A percentile compares a stretch with the other conserved stretches of the same genome.
phyloP scores from a whole-genome alignment of 352 stramenopile species.

The Phytopythium kandeliae region DNA sequence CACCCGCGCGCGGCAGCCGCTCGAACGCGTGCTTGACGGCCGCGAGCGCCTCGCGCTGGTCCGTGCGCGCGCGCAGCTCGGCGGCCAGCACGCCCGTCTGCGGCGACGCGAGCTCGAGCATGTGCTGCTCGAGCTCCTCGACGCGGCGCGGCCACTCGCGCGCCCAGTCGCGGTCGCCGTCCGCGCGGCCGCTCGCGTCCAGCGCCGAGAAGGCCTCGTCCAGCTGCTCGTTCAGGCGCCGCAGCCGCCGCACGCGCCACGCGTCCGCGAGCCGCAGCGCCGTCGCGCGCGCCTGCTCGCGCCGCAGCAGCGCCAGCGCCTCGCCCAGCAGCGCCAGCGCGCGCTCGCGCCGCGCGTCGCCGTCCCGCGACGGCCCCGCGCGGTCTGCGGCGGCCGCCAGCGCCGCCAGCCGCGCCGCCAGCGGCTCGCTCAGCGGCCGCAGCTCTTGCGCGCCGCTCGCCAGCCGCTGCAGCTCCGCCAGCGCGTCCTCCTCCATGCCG shows the following conservation, averaged over 20 bases:
- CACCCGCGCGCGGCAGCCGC: conserved; percentile 23
- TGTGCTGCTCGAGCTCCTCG: conserved; percentile 35
- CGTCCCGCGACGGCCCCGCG: background rate
- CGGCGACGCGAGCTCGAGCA: conserved; percentile 23
- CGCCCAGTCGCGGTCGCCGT: conserved; percentile 38
- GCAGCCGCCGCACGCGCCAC: conserved; percentile 25
- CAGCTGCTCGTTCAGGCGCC: conserved; percentile 26
- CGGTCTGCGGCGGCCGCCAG: conserved; percentile 13
- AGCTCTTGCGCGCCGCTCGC: conserved; percentile 26
- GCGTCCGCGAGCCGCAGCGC: conserved; percentile 31
- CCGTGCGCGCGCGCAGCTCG: conserved; percentile 3
- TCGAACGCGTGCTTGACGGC: conserved; percentile 51
- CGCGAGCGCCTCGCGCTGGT: conserved; percentile 37
- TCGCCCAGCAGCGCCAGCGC: conserved; percentile 19
- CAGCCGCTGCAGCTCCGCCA: conserved; percentile 17
- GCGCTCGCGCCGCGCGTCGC: conserved; percentile 5
- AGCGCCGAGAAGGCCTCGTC: conserved; percentile 27
- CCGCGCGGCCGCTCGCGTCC: conserved; percentile 20
- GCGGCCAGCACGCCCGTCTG: conserved; percentile 1
- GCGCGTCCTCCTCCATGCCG: conserved; percentile 11
- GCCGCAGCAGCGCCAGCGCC: conserved; percentile 22
- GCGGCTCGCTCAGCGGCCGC: conserved; percentile 24
- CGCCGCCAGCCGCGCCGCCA: conserved; percentile 23
- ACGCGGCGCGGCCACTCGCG: conserved; percentile 37
- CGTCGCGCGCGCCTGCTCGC: conserved; percentile 17